Conservation (phyloP, 2,329 filamentous ascomycete species). For the Trichophyton rubrum region DNA sequence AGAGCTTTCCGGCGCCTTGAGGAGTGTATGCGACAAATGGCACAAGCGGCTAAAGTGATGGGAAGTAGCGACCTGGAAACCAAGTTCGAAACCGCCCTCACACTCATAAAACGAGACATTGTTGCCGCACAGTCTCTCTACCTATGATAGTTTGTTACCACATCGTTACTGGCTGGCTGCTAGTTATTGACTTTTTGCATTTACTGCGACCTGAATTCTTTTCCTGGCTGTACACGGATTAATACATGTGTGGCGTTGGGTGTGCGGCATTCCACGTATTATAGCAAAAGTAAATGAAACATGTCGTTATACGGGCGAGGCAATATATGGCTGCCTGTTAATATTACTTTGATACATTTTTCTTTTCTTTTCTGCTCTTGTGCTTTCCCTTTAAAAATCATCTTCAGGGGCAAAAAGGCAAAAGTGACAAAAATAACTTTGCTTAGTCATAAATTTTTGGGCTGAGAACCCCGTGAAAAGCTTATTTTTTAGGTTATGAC, state of each 20-base stretch:
- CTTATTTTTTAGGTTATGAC: neutral
- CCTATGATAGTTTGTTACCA: constrained; percentile 41
- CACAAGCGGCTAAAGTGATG: constrained; percentile 93
- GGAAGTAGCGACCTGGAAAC: constrained; percentile 84
- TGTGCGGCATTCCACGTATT: neutral
- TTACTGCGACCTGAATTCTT: neutral
- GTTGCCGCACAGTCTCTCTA: constrained; percentile 92
- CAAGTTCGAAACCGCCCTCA: constrained; percentile 79
- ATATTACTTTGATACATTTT: too few relatives aligned
- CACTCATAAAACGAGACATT: constrained; percentile 82
- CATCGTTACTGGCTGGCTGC: neutral
- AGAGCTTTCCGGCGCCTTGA: constrained; percentile 91
- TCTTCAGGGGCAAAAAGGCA: neutral
- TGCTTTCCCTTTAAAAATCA: neutral
- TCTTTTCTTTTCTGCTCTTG: neutral
- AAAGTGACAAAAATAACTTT: neutral
- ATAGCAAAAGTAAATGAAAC: neutral
- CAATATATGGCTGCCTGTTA: too few relatives aligned
- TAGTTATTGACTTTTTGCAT: neutral
- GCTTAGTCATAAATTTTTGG: neutral
- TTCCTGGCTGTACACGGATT: neutral
- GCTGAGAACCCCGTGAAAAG: neutral
- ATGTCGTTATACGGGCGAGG: neutral
- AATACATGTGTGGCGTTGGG: neutral
- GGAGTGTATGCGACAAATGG: constrained; percentile 88